Conservation (phyloP, 345 rosid genomes). For the Luvunga scandens region DNA sequence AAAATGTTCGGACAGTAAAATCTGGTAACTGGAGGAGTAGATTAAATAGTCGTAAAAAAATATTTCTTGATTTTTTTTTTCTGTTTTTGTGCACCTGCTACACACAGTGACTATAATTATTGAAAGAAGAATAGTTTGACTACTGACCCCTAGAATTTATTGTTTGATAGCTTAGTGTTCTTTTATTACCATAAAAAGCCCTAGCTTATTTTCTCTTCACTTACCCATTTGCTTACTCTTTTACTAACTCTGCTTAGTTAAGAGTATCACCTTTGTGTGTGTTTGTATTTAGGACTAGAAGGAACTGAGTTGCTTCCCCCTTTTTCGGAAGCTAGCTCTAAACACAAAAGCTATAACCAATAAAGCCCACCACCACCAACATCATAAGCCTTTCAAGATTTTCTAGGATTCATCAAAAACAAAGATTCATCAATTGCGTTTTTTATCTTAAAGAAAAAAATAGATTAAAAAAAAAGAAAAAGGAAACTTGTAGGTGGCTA, state of each 20-base stretch:
- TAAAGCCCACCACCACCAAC: conserved; percentile 12
- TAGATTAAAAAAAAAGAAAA: neutral
- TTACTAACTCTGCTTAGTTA: neutral
- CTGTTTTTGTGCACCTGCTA: too few species aligned
- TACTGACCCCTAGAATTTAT: neutral
- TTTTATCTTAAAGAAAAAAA: neutral
- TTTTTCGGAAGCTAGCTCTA: conserved; percentile 16
- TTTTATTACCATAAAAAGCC: conserved; percentile 20
- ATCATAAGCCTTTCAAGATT: conserved; percentile 35
- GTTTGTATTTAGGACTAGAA: neutral
- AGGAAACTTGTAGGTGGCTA: conserved; percentile 1
- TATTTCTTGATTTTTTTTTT: too few species aligned
- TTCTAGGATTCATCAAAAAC: conserved; percentile 35
- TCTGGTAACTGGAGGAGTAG: too few species aligned
- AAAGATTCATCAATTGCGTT: neutral
- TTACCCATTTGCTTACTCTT: neutral
- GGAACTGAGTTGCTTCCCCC: conserved; percentile 23
- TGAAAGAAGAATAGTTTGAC: neutral
- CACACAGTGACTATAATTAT: neutral
- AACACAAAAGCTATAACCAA: conserved; percentile 8
- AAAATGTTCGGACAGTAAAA: too few species aligned
- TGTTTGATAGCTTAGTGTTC: neutral
- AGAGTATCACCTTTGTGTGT: neutral
- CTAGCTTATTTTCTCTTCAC: conserved; percentile 6
- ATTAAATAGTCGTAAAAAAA: too few species aligned